Base-by-base conservation (phyloP, 2,329 filamentous ascomycete species). In the Hortaea sp. region DNA sequence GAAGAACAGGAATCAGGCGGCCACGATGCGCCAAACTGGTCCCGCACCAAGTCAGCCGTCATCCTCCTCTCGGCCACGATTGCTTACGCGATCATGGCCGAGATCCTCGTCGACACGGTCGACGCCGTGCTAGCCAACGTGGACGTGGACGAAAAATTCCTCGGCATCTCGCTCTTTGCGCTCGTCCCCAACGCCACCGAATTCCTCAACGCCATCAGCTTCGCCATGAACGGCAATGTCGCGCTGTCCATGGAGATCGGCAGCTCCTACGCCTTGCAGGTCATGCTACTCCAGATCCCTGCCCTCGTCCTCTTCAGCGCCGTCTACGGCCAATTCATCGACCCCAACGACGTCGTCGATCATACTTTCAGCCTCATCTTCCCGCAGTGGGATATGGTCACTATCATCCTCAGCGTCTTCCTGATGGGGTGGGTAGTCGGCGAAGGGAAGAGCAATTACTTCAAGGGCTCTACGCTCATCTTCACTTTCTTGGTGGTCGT, bases 171-270 rank as follows among this genome's bases (percentile, higher is more conserved):
- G 1, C 73, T 98, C 41, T 98, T 98, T 66, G 90, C 94, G 5
- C 74, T 98, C 52, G 94, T 98, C 6, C 92, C 92, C 9, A 98
- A 98, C 69, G 97, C 92, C 1, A 98, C 92, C 1, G 92, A 98
- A 63, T 98, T 98, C 63, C 66, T 98, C 82, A 98, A 98, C 67
- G 92, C 90, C 63, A 98, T 98, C 49, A 95, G 89, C 0, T 98
- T 98, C 64, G 92, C 92, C 45, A 98, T 98, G 90, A 97, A 98
- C 62, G 92, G 92, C 49, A 98, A 98, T 66, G 97, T 98, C 66
- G 92, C 92, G 0, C 72, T 98, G 12, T 95, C 88, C 34, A 98
- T 98, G 92, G 92, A 98, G 63, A 98, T 98, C 57, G 92, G 92
- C 55, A 95, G 89, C 0, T 90, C 90, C 2, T 98, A 98, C 62